Evolutionary conservation across 2,329 filamentous ascomycete genomes (phyloP), one percentile per base, ranked within the genome.

Genomic region (Seiridium unicorne): DNA sequence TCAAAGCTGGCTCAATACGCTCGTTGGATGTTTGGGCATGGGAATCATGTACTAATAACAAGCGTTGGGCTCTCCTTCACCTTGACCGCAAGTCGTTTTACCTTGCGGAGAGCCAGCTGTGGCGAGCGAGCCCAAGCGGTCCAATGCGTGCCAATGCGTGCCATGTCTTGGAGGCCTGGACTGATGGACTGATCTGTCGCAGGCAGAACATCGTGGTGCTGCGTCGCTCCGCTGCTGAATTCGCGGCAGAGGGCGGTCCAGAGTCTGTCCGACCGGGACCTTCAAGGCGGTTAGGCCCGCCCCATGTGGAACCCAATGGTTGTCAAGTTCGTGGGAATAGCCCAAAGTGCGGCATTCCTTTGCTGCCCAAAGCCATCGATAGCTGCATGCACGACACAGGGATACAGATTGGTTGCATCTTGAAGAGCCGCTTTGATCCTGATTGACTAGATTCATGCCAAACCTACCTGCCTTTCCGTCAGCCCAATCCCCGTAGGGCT

Each of bases 401-500:
- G n/a, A 31, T 56, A 56, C 54, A 35, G 8, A 47, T 47, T 56
- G 42, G 44, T 34, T 36, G 54, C 54, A 36, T 18, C 26, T 42
- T 48, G 31, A 47, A 49, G 47, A 51, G 44, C 44, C 55, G 55
- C 48, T 13, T 48, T 58, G 55, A 18, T 58, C 46, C 35, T 34
- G 13, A 58, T 44, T 49, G 7, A 51, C 42, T 57, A 47, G 11
- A 9, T n/a, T 57, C 31, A 31, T 32, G 44, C 26, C 36, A 57
- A 34, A 44, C 35, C 26, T 38, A 13, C 55, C 42, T 56, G 54
- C 42, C 55, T 58, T 58, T 63, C 62, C 49, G 59, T 63, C 65
- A 65, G 48, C 60, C 56, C 40, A 47, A 44, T 57, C 61, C 55
- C 32, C 36, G 65, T 63, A 58, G 62, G 63, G 59, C 58, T 62